Evolutionary conservation across 257 asterid genomes (phyloP), one percentile per base, ranked within the genome.

Genomic region (Cinchona pubescens): DNA sequence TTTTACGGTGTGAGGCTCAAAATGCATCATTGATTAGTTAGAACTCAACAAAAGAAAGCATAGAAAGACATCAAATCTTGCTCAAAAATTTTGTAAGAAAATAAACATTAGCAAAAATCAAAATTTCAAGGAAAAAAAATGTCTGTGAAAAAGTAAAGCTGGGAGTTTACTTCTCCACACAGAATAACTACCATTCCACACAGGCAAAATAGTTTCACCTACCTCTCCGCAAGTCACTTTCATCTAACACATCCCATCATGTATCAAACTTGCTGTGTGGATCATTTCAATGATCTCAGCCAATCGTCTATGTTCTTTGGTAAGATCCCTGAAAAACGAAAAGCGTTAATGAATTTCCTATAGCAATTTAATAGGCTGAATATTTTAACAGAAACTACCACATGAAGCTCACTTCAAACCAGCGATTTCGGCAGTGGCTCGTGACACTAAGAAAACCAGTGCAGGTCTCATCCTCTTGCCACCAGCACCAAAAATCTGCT

Each of bases 211-310:
- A 75, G 27, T 29, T 43, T 72, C 35, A 18, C 82, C 55, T 82
- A 94, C 98, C 99, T 90, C 99, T 88, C 13, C 99, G 81, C 89
- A 86, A 81, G 80, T 95, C 96, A 76, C 99, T 95, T 82, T 95
- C 99, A 81, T 95, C 99, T 49, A 95, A 77, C 18, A 95, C 93
- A 75, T 95, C n/a, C n/a, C 99, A 79, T 95, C 99, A 40, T 95
- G 99, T 83, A 95, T 90, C 88, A 95, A 84, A 80, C 97, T 92
- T 71, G 99, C 99, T 12, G 99, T 95, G 84, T 95, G 99, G 77
- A 95, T 92, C 98, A 95, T 92, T 83, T 95, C 99, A 74, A 95
- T 95, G 78, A 92, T 95, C 84, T 95, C 99, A 23, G 98, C 99
- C 81, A 92, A 83, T 80, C 98, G 85, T 81, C 96, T 87, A 71